Evolutionary conservation across 352 stramenopile species (phyloP).

Genomic region (Thalassiosira mediterranea): DNA sequence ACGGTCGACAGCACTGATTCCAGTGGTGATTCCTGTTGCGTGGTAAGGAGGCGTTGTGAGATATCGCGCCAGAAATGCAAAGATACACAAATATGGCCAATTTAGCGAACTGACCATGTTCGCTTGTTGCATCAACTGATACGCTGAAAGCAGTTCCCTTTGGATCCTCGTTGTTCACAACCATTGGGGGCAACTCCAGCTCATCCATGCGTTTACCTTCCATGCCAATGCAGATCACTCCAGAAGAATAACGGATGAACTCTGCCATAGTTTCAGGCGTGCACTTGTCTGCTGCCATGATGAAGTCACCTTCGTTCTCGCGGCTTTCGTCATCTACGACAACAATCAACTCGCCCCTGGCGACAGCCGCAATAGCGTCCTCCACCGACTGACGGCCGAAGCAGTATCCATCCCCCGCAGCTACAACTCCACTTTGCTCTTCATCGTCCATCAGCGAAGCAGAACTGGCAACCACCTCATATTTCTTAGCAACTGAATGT

Average conservation of each 20-base stretch:
- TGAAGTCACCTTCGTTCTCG: slow-evolving; percentile 98
- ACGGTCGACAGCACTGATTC: slow-evolving; percentile 94
- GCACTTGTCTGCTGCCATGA: slow-evolving; percentile 94
- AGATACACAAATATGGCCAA: not conserved
- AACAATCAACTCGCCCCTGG: slow-evolving; percentile 84
- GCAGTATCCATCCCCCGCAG: slow-evolving; percentile 80
- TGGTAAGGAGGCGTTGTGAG: slow-evolving; percentile 26
- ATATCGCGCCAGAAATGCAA: not conserved
- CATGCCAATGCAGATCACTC: slow-evolving; percentile 96
- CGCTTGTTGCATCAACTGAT: slow-evolving; percentile 90
- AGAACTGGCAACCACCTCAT: slow-evolving; percentile 44
- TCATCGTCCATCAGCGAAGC: slow-evolving; percentile 38
- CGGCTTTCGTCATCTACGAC: slow-evolving; percentile 96
- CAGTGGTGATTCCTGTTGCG: slow-evolving; percentile 90
- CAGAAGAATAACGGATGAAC: slow-evolving; percentile 95
- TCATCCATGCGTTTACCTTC: slow-evolving; percentile 88
- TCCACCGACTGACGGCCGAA: slow-evolving; percentile 83
- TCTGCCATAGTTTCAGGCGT: slow-evolving; percentile 92
- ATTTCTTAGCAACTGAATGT: slow-evolving; percentile 43
- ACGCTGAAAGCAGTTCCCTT: slow-evolving; percentile 98
- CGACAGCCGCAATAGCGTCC: slow-evolving; percentile 79
- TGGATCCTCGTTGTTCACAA: slow-evolving; percentile 96
- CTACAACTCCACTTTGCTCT: slow-evolving; percentile 63
- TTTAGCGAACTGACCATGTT: slow-evolving; percentile 82
- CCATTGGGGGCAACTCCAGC: slow-evolving; percentile 93